A percentile compares a stretch with the other conserved stretches of the same genome.
phyloP scores from a whole-genome alignment of 2,329 filamentous ascomycete genomes.

The Aspergillus terreus region DNA sequence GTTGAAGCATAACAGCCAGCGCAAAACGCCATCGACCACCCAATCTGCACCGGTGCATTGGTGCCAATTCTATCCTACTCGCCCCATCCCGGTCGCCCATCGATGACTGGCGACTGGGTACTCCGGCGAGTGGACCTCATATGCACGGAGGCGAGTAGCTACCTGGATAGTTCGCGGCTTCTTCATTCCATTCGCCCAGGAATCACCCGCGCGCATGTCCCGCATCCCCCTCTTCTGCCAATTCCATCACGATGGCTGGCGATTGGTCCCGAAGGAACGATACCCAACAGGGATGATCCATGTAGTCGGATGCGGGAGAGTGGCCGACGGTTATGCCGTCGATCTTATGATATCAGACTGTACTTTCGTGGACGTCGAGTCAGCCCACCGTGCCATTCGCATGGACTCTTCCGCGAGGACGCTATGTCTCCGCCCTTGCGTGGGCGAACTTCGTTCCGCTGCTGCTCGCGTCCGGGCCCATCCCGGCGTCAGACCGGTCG shows the following conservation, averaged over 20 bases:
- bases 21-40: not conserved
- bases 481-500: not conserved
- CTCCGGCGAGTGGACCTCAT: conserved; percentile 8
- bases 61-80: conserved; percentile 7
- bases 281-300: conserved; percentile 14
- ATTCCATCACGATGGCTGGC: not conserved
- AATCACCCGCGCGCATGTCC: too few relatives aligned
- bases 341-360: conserved; percentile 12
- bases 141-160: not conserved
- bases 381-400: not conserved
- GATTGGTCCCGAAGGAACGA: conserved; percentile 1
- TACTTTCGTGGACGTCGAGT: not conserved
- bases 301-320: conserved; percentile 8
- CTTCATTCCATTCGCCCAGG: not conserved
- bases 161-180: too few relatives aligned
- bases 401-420: not conserved
- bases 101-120: conserved; percentile 2
- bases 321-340: conserved; percentile 2
- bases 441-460: not conserved
- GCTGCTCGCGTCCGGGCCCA: not conserved
- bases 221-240: too few relatives aligned
- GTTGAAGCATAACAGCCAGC: not conserved
- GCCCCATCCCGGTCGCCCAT: conserved; percentile 7
- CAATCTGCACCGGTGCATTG: conserved; percentile 10
- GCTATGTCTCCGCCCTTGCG: not conserved